A percentile compares a stretch with the other conserved stretches of the same genome.
Conservation (phyloP, 192 early-diverging fungal genomes). For the Entrophospora sp. region DNA sequence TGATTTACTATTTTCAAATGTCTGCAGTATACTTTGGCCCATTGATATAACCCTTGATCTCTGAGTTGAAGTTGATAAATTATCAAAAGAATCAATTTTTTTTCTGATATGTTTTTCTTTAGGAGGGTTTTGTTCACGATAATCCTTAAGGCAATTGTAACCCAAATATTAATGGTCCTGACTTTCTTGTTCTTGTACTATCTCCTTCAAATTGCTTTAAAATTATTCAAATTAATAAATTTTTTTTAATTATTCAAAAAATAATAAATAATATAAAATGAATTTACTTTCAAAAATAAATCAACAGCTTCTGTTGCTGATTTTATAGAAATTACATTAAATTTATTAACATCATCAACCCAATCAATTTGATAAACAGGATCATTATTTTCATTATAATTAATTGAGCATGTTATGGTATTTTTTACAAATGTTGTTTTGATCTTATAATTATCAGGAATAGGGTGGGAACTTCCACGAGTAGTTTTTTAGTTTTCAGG, state of each 20-base stretch:
- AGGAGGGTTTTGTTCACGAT: no score
- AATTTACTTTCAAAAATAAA: no score
- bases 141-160: no score
- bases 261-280: neutral
- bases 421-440: neutral
- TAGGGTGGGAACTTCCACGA: no score
- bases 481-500: no score
- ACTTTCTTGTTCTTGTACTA: neutral
- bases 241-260: neutral
- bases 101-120: neutral
- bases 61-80: slow-evolving; percentile 4
- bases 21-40: no score
- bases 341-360: no score
- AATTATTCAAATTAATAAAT: neutral
- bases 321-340: no score
- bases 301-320: no score
- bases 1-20: no score
- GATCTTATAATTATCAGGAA: neutral
- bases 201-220: no score
- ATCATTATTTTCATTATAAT: neutral
- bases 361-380: neutral
- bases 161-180: neutral
- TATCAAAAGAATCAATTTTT: neutral
- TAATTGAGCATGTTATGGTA: neutral
- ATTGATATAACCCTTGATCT: no score